Evolutionary conservation across 306 rosid species (phyloP).

Genomic region (Dalbergia oliveri): DNA sequence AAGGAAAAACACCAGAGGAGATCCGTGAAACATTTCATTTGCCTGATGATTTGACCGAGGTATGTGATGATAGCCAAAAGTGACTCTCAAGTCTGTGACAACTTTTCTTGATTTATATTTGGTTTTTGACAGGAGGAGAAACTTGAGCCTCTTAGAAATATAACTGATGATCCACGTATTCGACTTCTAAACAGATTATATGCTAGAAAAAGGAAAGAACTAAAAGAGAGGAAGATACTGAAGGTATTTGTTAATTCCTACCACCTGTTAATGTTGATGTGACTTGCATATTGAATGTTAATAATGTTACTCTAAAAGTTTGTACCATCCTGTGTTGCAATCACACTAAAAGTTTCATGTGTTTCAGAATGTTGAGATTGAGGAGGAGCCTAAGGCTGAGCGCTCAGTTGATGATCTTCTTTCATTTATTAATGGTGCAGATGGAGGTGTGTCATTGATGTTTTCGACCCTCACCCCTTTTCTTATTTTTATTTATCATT

Average conservation of each 20-base stretch:
- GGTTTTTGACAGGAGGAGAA: conserved; percentile 83
- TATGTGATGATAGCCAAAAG: conserved; percentile 45
- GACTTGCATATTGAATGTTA: conserved; percentile 38
- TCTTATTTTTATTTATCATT: conserved; percentile 19
- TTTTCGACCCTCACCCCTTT: not conserved
- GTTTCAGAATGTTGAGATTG: conserved; percentile 79
- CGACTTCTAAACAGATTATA: conserved; percentile 87
- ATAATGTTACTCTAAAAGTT: not conserved
- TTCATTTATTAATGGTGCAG: conserved; percentile 84
- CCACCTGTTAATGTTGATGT: conserved; percentile 41
- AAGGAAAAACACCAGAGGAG: conserved; percentile 94
- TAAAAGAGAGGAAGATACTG: conserved; percentile 76
- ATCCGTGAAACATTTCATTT: conserved; percentile 90
- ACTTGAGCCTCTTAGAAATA: conserved; percentile 82
- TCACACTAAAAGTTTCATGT: conserved; percentile 21
- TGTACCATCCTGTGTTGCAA: conserved; percentile 22
- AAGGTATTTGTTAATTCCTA: conserved; percentile 65
- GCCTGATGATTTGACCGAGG: conserved; percentile 97
- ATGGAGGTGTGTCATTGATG: conserved; percentile 58
- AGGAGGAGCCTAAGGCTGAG: conserved; percentile 79
- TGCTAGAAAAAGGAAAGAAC: conserved; percentile 89
- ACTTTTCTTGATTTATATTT: conserved; percentile 45
- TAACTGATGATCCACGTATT: conserved; percentile 92
- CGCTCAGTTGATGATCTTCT: conserved; percentile 93
- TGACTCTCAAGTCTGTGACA: conserved; percentile 16